Conservation (phyloP, 192 early-diverging fungal genomes). For the Coemansia sp. region DNA sequence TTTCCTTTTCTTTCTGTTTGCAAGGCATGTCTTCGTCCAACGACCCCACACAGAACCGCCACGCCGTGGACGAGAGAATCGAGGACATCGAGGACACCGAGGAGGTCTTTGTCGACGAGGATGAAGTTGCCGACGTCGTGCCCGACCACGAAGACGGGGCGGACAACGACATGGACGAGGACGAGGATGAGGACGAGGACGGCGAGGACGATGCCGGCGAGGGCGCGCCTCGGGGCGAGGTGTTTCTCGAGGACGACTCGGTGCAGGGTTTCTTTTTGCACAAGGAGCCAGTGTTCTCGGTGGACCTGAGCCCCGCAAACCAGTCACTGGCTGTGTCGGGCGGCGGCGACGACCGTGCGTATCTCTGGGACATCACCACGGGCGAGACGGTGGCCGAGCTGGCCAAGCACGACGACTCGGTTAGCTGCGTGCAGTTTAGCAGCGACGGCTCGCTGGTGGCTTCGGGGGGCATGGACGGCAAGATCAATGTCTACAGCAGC, state of each 20-base stretch:
- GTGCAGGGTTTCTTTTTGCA: constrained; percentile 89
- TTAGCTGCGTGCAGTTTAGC: constrained; percentile 78
- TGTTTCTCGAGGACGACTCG: constrained; percentile 70
- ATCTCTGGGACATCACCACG: constrained; percentile 80
- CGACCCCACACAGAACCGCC: too few relatives aligned
- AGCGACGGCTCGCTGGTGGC: constrained; percentile 80
- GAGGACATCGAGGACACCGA: constrained; percentile 55
- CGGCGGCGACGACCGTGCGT: constrained; percentile 90
- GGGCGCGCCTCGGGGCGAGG: constrained; percentile 8
- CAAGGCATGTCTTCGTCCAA: too few relatives aligned
- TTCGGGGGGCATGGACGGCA: constrained; percentile 95
- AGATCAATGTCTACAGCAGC: constrained; percentile 58
- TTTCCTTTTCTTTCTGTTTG: too few relatives aligned
- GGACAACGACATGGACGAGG: constrained; percentile 58
- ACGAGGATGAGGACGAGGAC: constrained; percentile 2
- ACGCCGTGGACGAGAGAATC: too few relatives aligned
- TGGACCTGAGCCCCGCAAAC: constrained; percentile 75
- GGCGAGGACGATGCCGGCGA: neutral
- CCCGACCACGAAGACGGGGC: constrained; percentile 41
- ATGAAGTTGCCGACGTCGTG: constrained; percentile 27
- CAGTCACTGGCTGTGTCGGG: constrained; percentile 70
- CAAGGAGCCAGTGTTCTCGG: constrained; percentile 83
- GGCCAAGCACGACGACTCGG: constrained; percentile 83
- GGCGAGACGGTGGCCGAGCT: constrained; percentile 69
- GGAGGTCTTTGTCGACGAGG: constrained; percentile 39